A percentile compares a stretch with the other conserved stretches of the same genome.
These are phyloP conservation scores for Tylopilus sp. DNA, from an alignment of 768 basidiomycete species.

Conservation along the genomic window DNA sequence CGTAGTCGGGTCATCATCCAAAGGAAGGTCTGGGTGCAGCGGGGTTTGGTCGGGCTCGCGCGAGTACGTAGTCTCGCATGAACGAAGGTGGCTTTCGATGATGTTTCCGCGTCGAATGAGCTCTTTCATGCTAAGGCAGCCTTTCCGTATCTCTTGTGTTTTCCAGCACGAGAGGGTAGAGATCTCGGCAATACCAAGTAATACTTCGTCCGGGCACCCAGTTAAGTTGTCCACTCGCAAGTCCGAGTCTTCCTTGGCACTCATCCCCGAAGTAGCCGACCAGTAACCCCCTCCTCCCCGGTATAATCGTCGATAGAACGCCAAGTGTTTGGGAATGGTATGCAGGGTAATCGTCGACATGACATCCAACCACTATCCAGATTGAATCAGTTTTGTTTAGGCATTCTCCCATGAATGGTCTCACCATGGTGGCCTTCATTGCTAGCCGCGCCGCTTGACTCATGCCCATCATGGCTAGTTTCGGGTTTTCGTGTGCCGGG, in stretches of 20 bases:
- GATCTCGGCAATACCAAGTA: slow-evolving; percentile 73
- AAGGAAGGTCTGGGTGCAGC: slow-evolving; percentile 40
- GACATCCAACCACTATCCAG: slow-evolving; percentile 70
- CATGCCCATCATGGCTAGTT: slow-evolving; percentile 54
- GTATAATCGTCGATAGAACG: slow-evolving; percentile 65
- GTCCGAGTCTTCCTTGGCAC: slow-evolving; percentile 38
- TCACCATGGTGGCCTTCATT: slow-evolving; percentile 70
- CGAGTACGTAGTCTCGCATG: slow-evolving; percentile 32
- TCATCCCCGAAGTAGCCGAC: slow-evolving; percentile 28
- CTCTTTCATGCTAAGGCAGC: slow-evolving; percentile 69
- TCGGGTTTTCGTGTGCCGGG: slow-evolving; percentile 60
- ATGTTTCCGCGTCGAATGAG: slow-evolving; percentile 68
- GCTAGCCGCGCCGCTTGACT: slow-evolving; percentile 50
- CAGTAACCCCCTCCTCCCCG: slow-evolving; percentile 49
- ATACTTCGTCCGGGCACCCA: slow-evolving; percentile 76
- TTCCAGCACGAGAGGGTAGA: slow-evolving; percentile 79
- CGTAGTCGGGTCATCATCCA: slow-evolving; percentile 14
- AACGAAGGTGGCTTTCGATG: slow-evolving; percentile 64
- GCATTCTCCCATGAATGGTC: slow-evolving; percentile 26
- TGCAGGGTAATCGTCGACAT: slow-evolving; percentile 61
- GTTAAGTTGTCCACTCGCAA: slow-evolving; percentile 65
- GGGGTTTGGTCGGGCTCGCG: slow-evolving; percentile 33
- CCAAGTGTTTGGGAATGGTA: slow-evolving; percentile 61
- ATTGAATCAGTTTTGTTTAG: slow-evolving; percentile 14
- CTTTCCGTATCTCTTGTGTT: slow-evolving; percentile 54